These are phyloP conservation scores for Omphalotus olearius DNA, from an alignment of 1,284 basidiomycete genomes.

Conservation along the genomic window DNA sequence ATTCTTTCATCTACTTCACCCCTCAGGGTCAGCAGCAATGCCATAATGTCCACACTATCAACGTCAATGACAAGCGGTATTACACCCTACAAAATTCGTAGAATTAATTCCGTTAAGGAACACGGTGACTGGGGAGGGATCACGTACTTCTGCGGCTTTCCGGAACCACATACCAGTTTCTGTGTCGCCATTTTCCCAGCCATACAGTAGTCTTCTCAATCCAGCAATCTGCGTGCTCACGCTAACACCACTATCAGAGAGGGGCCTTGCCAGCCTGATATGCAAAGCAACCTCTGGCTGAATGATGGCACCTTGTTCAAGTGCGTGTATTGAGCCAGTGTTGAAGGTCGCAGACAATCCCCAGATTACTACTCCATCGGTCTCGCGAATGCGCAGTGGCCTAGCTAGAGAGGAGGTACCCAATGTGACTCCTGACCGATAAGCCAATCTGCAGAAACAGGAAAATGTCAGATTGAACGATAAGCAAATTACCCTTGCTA, in stretches of 20 bases:
- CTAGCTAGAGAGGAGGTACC: slow-evolving; percentile 49
- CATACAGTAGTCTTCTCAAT: slow-evolving; percentile 53
- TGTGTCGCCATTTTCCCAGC: slow-evolving; percentile 41
- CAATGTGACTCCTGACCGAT: slow-evolving; percentile 61
- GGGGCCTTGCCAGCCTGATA: slow-evolving; percentile 41
- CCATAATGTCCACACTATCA: slow-evolving; percentile 75
- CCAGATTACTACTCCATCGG: slow-evolving; percentile 40
- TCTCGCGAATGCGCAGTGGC: slow-evolving; percentile 27
- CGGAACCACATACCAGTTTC: slow-evolving; percentile 51
- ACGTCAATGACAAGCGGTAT: slow-evolving; percentile 68
- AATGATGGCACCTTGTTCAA: slow-evolving; percentile 66
- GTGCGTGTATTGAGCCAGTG: slow-evolving; percentile 55
- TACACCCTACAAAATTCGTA: slow-evolving; percentile 32
- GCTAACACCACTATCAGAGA: slow-evolving; percentile 31
- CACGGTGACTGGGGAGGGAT: not conserved
- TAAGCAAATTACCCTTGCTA: too few species aligned
- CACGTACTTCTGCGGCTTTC: slow-evolving; percentile 53
- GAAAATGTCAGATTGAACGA: slow-evolving; percentile 12
- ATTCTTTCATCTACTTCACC: slow-evolving; percentile 60
- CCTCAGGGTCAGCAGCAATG: slow-evolving; percentile 70
- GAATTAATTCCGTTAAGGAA: not conserved
- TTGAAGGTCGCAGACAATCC: slow-evolving; percentile 68
- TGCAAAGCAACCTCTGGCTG: slow-evolving; percentile 72
- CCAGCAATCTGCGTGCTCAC: slow-evolving; percentile 73
- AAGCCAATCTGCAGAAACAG: slow-evolving; percentile 43